phyloP scores from a whole-genome alignment of 208 protist genomes.

The Zelonia costaricensis region DNA sequence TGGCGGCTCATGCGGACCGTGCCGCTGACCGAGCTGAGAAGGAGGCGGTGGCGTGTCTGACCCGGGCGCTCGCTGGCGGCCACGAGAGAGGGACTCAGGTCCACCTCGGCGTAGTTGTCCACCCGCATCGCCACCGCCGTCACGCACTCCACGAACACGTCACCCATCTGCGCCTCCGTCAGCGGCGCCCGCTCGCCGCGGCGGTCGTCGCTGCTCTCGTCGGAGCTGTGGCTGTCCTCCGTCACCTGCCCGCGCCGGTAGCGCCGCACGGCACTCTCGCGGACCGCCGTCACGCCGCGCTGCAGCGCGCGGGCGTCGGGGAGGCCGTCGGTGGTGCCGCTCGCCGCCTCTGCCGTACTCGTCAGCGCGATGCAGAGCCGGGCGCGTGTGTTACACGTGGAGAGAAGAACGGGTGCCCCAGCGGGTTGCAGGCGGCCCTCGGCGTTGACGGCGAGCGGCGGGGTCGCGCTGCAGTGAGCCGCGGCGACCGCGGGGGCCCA shows the following conservation, averaged over 20 bases:
- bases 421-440: conserved; percentile 13
- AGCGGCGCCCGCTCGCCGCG: not conserved
- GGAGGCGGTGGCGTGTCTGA: conserved; percentile 31
- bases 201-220: not conserved
- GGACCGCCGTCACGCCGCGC: conserved; percentile 17
- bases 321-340: not conserved
- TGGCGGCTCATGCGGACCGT: conserved; percentile 38
- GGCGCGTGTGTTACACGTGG: conserved; percentile 23
- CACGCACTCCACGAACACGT: conserved; percentile 20
- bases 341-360: not conserved
- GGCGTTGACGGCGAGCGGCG: conserved; percentile 8
- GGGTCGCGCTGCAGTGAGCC: conserved; percentile 7
- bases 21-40: conserved; percentile 46
- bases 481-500: conserved; percentile 11
- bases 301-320: conserved; percentile 4
- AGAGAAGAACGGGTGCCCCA: conserved; percentile 25
- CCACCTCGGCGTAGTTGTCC: conserved; percentile 70
- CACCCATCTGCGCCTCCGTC: conserved; percentile 11
- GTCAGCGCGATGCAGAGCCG: conserved; percentile 35
- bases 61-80: conserved; percentile 34
- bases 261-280: conserved; percentile 25
- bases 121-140: conserved; percentile 45
- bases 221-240: not conserved
- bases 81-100: conserved; percentile 51
- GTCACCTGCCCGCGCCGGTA: conserved; percentile 1